Percentiles rank a stretch among this genome's conserved stretches.
Evolutionary conservation across 805 yeast genomes (phyloP).

Genomic region (Saccharomyces paradoxus): DNA sequence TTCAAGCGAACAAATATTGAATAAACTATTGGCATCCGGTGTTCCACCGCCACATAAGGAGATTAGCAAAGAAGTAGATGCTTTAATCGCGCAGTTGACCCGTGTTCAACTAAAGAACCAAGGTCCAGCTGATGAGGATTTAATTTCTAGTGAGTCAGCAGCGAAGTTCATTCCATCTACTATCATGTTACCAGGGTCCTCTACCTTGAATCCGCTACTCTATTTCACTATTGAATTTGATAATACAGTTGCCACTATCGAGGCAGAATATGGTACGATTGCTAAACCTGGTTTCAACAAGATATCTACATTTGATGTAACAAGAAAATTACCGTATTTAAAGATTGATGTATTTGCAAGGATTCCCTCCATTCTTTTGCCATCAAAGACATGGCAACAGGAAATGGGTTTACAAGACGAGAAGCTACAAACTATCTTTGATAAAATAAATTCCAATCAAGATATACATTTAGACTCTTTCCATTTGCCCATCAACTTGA

Average conservation of each 20-base stretch:
- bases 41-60: constrained; percentile 20
- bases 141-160: constrained; percentile 27
- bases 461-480: constrained; percentile 74
- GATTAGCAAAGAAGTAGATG: constrained; percentile 16
- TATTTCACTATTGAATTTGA: constrained; percentile 90
- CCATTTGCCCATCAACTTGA: constrained; percentile 51
- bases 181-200: constrained; percentile 46
- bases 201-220: constrained; percentile 56
- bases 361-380: constrained; percentile 57
- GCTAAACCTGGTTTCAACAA: constrained; percentile 77
- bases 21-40: constrained; percentile 59
- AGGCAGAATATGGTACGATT: constrained; percentile 78
- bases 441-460: constrained; percentile 38
- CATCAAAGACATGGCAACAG: constrained; percentile 33
- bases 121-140: constrained; percentile 30
- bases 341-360: constrained; percentile 73
- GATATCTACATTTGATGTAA: constrained; percentile 85
- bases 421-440: constrained; percentile 21
- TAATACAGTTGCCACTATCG: constrained; percentile 82
- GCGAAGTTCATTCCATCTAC: constrained; percentile 42
- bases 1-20: constrained; percentile 52
- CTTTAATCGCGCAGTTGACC: constrained; percentile 22
- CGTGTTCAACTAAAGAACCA: constrained; percentile 21
- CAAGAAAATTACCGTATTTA: constrained; percentile 50
- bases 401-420: constrained; percentile 21